These are phyloP conservation scores for Porcisia deanei DNA, from an alignment of 208 protist species.

Conservation along the genomic window DNA sequence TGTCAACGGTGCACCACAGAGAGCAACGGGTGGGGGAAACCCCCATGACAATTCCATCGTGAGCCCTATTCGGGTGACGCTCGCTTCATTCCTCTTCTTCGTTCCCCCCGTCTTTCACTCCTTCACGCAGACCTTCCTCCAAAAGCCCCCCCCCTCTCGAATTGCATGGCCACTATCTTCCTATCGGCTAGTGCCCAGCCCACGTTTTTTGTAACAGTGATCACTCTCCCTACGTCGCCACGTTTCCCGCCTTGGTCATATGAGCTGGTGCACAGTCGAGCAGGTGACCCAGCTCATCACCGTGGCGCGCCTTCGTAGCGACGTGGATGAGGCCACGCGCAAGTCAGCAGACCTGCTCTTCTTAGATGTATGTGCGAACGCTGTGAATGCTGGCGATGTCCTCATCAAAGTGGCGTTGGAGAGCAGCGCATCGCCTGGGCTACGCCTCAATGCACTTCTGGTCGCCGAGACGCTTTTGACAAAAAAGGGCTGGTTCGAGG, in stretches of 20 bases:
- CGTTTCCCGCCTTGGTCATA: background rate
- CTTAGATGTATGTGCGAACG: constrained; percentile 32
- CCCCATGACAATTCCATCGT: too few species aligned
- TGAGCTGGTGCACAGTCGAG: constrained; percentile 48
- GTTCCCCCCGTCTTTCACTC: background rate
- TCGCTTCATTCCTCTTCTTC: background rate
- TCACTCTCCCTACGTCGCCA: background rate
- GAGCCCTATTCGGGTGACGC: too few species aligned
- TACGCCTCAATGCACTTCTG: constrained; percentile 52
- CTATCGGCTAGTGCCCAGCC: background rate
- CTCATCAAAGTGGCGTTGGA: constrained; percentile 41
- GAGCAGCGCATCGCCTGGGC: constrained; percentile 4
- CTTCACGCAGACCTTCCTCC: background rate
- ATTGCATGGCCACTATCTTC: background rate
- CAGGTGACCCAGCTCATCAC: constrained; percentile 37
- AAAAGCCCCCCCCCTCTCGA: background rate
- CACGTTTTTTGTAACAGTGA: background rate
- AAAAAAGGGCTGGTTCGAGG: constrained; percentile 34
- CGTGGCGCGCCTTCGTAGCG: constrained; percentile 29
- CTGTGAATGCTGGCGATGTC: constrained; percentile 61
- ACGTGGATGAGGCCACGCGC: constrained; percentile 29
- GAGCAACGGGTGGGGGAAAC: background rate
- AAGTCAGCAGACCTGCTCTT: constrained; percentile 42
- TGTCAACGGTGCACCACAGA: background rate
- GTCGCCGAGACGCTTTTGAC: constrained; percentile 51